A percentile compares a stretch with the other conserved stretches of the same genome.
phyloP scores from a whole-genome alignment of 768 basidiomycete species.

The Cytidiella melzeri region DNA sequence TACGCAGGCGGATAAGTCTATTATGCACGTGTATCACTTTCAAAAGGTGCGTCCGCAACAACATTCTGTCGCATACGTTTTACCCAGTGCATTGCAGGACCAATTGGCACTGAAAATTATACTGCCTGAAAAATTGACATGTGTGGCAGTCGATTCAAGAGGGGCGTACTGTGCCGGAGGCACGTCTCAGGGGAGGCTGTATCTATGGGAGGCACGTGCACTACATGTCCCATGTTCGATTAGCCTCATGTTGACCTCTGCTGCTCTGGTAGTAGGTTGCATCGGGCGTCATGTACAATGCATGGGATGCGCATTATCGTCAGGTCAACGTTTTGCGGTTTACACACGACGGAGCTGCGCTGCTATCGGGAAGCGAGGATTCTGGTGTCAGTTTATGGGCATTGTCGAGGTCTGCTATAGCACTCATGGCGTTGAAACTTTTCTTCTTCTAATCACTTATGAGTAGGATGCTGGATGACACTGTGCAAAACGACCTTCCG shows the following conservation, averaged over 20 bases:
- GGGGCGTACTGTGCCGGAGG: constrained; percentile 85
- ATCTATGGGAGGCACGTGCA: constrained; percentile 89
- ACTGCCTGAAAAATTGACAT: constrained; percentile 83
- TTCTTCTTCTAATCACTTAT: not conserved
- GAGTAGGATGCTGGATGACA: constrained; percentile 68
- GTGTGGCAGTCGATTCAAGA: constrained; percentile 64
- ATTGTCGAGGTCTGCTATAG: constrained; percentile 66
- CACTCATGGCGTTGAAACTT: constrained; percentile 1
- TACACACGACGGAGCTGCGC: constrained; percentile 69
- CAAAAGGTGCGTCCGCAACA: constrained; percentile 64
- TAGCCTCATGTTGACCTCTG: not conserved
- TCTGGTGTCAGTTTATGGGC: constrained; percentile 88
- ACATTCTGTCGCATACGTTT: not conserved
- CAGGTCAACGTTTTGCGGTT: constrained; percentile 79
- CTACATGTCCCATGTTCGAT: not conserved
- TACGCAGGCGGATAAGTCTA: constrained; percentile 81
- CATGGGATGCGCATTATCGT: constrained; percentile 96
- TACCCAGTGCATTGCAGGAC: constrained; percentile 49
- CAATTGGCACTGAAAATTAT: constrained; percentile 84
- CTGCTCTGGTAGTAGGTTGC: constrained; percentile 48
- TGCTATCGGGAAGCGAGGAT: constrained; percentile 88
- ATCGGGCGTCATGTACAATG: constrained; percentile 88
- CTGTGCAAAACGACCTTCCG: constrained; percentile 66
- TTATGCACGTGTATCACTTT: constrained; percentile 87
- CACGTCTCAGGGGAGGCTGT: constrained; percentile 81